Evolutionary conservation across 1,284 basidiomycete species (phyloP), one percentile per base, ranked within the genome.

Genomic region (Trichosporon faecale): DNA sequence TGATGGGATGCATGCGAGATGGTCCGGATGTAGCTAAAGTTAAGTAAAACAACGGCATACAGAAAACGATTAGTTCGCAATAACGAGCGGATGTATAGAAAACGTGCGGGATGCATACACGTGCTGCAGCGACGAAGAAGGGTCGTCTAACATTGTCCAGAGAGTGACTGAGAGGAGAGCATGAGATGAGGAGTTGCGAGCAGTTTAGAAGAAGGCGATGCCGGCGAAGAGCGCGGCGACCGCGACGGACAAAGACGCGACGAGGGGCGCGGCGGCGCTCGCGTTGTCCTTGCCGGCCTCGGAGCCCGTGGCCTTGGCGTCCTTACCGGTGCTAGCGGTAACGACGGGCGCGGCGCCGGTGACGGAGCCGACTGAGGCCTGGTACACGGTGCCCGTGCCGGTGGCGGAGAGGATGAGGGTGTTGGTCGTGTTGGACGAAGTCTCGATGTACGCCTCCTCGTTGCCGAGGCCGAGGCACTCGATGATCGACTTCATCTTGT

Each of bases 391-490:
- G 18, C 52, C 37, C 29, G 64, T 35, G 44, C 74, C 75, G 8
- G 73, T 64, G 9, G 73, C 76, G n/a, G 77, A 76, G 29, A 74
- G 76, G 74, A 80, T 76, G 35, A 70, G 66, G 49, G 79, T 79
- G 7, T 70, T 60, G 64, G 82, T 81, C 57, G 70, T 72, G 76
- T 83, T 83, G 74, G 75, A 75, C 52, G 81, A 79, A 6, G 83
- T 83, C 79, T 84, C 83, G 64, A 83, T 78, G 76, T 83, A 84
- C n/a, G 80, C 79, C 72, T 84, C 79, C 55, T 77, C 76, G 31
- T 76, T 72, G 73, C 73, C 60, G 8, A 64, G 85, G 78, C 88
- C 86, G 74, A 91, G 79, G 85, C 93, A 94, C 27, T 85, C 80
- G 71, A 90, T 85, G 78, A 95, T 86, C 40, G 86, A 85, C 80